Base-by-base conservation (phyloP, 169 alveolate genomes). In the Cryptosporidium tyzzeri region DNA sequence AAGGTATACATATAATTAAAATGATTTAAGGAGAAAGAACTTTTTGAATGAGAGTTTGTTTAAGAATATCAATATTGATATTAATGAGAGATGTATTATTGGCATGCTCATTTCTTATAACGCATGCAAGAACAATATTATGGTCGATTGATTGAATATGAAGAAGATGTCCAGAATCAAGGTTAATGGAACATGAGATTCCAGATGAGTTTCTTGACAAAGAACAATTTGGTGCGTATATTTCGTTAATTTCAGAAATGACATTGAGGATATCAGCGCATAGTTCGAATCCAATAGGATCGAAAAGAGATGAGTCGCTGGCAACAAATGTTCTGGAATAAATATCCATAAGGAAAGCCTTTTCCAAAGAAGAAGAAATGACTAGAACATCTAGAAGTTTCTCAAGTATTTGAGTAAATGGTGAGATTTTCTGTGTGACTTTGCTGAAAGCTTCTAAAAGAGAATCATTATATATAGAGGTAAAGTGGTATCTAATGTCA, bases 261-360 rank as follows among this genome's bases (percentile, higher is more conserved):
- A 80, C 89, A 31, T 80, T 80, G 10, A 80, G 68, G 23, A 80
- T 80, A 48, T 80, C 89, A 5, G 89, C 89, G 35, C 61, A 80
- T 12, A 80, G 68, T 23, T 80, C 89, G 39, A 80, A 80, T 3
- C 89, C 89, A 14, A 80, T 62, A 21, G 89, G 89, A 35, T 80
- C 89, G 16, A 80, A 80, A 6, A 80, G 41, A 12, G 89, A 80
- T 14, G 89, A 80, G 55, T 80, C 89, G 37, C 89, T 45, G 16
- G 75, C 89, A 48, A 80, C 21, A 31, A 80, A 80, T 8, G 89
- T 80, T 80, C 80, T 80, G 48, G 89, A 80, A 51, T 80, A 48
- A 18, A 80, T 62, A 41, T 80, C 89, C 89, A 80, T 80, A 9
- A 80, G 51, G 3, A 80, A 62, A 16, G 75, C 89, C 48, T 80